Evolutionary conservation across 169 alveolate genomes (phyloP).

Genomic region (Pseudocohnilembus persalinus): DNA sequence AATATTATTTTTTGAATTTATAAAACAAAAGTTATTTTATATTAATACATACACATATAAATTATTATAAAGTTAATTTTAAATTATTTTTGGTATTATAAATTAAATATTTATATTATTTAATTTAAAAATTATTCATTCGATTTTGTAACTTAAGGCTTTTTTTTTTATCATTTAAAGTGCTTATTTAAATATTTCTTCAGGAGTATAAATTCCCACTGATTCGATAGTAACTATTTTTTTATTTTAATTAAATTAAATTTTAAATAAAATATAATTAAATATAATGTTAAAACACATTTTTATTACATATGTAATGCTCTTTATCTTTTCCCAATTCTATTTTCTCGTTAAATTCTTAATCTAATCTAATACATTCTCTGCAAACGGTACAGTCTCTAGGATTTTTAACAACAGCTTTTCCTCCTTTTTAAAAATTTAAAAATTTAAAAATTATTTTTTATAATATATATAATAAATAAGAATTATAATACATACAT

Average conservation of each 20-base stretch:
- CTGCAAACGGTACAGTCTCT: conserved; percentile 97
- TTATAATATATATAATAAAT: neutral
- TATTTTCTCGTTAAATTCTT: conserved; percentile 54
- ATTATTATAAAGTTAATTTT: no score
- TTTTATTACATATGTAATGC: conserved; percentile 64
- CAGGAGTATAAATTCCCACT: conserved; percentile 72
- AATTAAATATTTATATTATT: no score
- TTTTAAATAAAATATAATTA: neutral
- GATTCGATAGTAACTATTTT: conserved; percentile 67
- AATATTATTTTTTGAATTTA: no score
- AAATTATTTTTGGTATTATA: no score
- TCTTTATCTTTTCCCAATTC: conserved; percentile 78
- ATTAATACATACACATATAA: no score
- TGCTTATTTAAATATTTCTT: conserved; percentile 67
- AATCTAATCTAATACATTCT: conserved; percentile 94
- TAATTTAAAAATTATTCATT: no score
- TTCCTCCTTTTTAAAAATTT: conserved; percentile 42
- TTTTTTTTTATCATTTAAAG: conserved; percentile 67
- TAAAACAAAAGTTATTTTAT: no score
- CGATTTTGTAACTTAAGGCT: conserved; percentile 22
- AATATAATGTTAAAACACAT: neutral
- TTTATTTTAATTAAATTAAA: neutral
- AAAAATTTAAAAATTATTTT: neutral
- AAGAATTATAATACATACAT: no score
- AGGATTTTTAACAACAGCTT: conserved; percentile 87